Evolutionary conservation across 257 asterid genomes (phyloP).

Genomic region (Oldenlandia corymbosa): DNA sequence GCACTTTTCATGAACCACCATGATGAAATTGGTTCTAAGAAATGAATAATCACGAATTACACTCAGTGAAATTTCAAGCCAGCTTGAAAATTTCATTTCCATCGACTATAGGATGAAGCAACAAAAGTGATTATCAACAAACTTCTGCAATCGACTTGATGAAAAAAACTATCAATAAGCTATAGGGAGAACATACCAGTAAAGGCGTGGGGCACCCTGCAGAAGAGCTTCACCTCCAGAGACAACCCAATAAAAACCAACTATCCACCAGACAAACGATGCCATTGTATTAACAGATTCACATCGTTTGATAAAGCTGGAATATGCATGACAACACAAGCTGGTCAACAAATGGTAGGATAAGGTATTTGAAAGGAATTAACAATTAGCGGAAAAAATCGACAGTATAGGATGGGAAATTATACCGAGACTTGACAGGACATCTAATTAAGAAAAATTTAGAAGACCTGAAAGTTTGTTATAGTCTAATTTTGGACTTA

Average conservation of each 20-base stretch:
- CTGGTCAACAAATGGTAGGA: background rate
- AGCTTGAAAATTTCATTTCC: too few relatives aligned
- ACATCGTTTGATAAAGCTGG: constrained; percentile 66
- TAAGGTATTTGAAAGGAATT: background rate
- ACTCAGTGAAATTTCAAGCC: too few relatives aligned
- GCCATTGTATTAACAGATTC: constrained; percentile 84
- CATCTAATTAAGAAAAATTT: background rate
- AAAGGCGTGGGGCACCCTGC: constrained; percentile 67
- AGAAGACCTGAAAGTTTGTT: background rate
- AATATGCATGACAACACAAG: constrained; percentile 17
- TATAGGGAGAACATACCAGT: constrained; percentile 55
- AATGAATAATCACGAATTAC: background rate
- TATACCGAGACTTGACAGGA: background rate
- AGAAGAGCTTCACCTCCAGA: constrained; percentile 76
- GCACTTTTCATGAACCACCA: too few relatives aligned
- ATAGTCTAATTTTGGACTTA: background rate
- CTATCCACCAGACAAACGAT: constrained; percentile 90
- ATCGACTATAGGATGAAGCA: background rate
- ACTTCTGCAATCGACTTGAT: background rate
- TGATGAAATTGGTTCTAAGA: background rate
- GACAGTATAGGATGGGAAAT: background rate
- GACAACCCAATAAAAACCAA: constrained; percentile 93
- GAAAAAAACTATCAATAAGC: background rate
- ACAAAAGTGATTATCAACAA: constrained; percentile 4
- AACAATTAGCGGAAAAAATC: background rate